Percentiles rank a stretch among this genome's conserved stretches.
Conservation (phyloP, 805 yeast species). For the Wickerhamomyces rabaulensis region DNA sequence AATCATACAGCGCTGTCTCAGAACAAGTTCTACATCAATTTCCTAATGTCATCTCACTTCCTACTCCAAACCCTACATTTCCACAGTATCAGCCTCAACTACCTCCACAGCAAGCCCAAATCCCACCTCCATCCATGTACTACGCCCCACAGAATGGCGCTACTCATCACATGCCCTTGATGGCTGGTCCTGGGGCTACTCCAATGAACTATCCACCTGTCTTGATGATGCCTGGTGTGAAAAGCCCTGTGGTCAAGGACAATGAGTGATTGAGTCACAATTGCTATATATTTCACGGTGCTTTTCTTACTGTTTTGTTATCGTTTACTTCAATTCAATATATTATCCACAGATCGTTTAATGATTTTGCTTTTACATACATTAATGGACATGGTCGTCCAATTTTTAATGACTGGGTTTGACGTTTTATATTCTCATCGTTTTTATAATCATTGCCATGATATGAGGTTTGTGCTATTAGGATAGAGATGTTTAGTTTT, state of each 20-base stretch:
- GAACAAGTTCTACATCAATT: neutral
- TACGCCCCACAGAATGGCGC: neutral
- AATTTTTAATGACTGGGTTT: neutral
- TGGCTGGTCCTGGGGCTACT: neutral
- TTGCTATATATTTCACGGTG: neutral
- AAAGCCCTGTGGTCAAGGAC: neutral
- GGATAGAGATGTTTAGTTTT: neutral
- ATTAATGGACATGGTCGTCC: neutral
- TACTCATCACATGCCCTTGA: neutral
- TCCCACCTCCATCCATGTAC: neutral
- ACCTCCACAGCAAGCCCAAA: neutral
- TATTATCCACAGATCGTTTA: neutral
- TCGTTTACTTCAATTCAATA: neutral
- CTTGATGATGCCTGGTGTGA: neutral
- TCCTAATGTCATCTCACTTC: neutral
- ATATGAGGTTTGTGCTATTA: neutral
- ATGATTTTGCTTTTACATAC: neutral
- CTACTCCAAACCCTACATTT: neutral
- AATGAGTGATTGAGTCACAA: neutral
- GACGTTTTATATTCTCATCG: too few relatives aligned
- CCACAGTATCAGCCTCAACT: neutral
- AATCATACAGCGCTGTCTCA: neutral
- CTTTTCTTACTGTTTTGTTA: too few relatives aligned
- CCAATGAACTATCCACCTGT: neutral
- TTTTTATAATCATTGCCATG: neutral